Evolutionary conservation across 768 basidiomycete genomes (phyloP), one percentile per base, ranked within the genome.

Genomic region (Lactarius sp.): DNA sequence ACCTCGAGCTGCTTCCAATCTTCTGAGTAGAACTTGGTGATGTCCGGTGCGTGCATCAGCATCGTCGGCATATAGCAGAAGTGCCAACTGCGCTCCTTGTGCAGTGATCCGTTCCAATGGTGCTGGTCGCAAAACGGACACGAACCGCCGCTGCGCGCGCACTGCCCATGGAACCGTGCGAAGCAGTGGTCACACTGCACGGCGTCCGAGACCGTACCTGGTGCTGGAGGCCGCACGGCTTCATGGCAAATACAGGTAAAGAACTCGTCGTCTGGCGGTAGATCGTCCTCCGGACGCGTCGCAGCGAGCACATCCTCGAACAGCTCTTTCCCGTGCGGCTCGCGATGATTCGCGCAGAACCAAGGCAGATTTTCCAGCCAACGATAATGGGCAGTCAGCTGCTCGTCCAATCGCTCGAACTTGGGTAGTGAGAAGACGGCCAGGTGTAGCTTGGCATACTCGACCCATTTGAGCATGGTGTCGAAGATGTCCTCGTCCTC

Each of bases 61-160:
- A 92, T 83, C 31, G 82, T 79, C 2, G 90, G 87, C 31, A 93
- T 80, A 74, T 83, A 90, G 71, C 85, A 88, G 75, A 88, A 93
- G 70, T 93, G 90, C 83, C 85, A 94, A 68, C 80, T 88, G 53
- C 92, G 85, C 66, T 88, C 83, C 73, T 92, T 92, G 71, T 85
- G 84, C 57, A 93, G 86, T 3, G 87, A 82, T 20, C 91, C 91
- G 68, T 93, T 91, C 91, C 91, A 93, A 70, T 94, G 92, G 65
- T 92, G 88, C 69, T 92, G 90, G 67, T 94, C 91, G 68, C 91
- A 94, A 77, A 94, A 94, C 0, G 91, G 91, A 71, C 91, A 94
- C 5, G 91, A 94, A 41, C 91, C 92, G n/a, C 91, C 91, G 66
- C 88, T 90, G 68, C 86, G 86, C 12, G 90, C 91, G 69, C 91